phyloP scores from a whole-genome alignment of 2,329 filamentous ascomycete species.

The Coniella lustricola region DNA sequence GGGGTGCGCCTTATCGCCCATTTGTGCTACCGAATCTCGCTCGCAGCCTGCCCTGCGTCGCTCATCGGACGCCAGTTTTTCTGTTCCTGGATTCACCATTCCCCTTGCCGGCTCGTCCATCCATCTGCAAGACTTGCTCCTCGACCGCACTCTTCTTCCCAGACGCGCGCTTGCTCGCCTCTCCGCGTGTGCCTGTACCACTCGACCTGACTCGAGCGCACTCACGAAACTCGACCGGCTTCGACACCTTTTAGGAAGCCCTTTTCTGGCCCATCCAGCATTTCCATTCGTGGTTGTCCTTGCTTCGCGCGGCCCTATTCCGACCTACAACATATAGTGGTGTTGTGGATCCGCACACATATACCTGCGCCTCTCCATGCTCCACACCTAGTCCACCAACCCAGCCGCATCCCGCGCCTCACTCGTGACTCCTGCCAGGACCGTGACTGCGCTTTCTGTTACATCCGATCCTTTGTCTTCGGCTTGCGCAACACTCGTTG shows the following conservation, averaged over 20 bases:
- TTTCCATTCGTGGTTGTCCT: slow-evolving; percentile 1
- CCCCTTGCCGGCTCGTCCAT: background rate
- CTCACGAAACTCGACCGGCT: slow-evolving; percentile 8
- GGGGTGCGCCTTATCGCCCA: slow-evolving; percentile 10
- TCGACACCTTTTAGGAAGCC: no score
- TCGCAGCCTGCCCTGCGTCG: slow-evolving; percentile 7
- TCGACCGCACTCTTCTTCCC: slow-evolving; percentile 10
- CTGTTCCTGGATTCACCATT: background rate
- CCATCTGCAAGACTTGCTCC: slow-evolving; percentile 1
- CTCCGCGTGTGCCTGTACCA: slow-evolving; percentile 15
- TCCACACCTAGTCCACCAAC: slow-evolving; percentile 4
- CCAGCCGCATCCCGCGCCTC: slow-evolving; percentile 1
- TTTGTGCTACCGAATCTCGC: slow-evolving; percentile 17
- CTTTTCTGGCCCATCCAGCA: background rate
- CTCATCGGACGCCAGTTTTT: background rate
- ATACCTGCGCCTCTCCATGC: slow-evolving; percentile 8
- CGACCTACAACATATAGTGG: background rate
- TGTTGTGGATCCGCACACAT: background rate
- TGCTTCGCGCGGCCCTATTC: background rate
- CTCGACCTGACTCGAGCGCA: slow-evolving; percentile 4
- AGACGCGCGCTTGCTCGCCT: slow-evolving; percentile 31
- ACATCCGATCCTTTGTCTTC: background rate
- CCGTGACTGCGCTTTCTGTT: slow-evolving; percentile 7
- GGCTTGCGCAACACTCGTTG: background rate
- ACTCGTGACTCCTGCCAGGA: slow-evolving; percentile 7